Evolutionary conservation across 2,329 filamentous ascomycete species (phyloP).

Genomic region (Cadophora sp.): DNA sequence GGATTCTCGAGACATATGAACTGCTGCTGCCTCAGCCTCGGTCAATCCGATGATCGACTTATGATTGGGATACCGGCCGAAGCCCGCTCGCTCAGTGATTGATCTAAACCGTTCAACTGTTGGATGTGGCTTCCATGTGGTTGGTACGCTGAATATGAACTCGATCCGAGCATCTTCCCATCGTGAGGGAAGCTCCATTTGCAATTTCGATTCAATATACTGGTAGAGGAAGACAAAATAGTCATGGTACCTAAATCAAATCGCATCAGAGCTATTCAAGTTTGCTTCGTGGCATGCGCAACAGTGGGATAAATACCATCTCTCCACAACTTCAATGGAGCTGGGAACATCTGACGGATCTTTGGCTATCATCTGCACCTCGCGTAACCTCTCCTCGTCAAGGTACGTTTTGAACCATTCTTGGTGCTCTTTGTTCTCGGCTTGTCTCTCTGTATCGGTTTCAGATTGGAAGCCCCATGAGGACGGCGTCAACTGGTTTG

Average conservation of each 20-base stretch:
- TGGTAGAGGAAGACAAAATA: conserved; percentile 43
- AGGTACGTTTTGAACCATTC: conserved; percentile 50
- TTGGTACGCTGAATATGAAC: conserved; percentile 52
- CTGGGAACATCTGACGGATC: conserved; percentile 40
- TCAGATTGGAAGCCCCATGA: conserved; percentile 49
- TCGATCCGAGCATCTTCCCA: conserved; percentile 44
- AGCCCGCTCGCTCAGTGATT: conserved; percentile 44
- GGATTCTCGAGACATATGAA: conserved; percentile 52
- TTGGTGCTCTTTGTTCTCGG: conserved; percentile 42
- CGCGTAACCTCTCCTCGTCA: conserved; percentile 41
- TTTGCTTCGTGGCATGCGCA: background rate
- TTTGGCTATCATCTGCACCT: conserved; percentile 28
- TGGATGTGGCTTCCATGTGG: conserved; percentile 48
- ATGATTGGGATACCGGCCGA: conserved; percentile 45
- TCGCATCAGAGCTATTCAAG: background rate
- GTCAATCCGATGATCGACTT: conserved; percentile 54
- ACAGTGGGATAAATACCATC: conserved; percentile 13
- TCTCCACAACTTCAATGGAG: conserved; percentile 30
- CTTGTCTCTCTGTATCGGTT: conserved; percentile 33
- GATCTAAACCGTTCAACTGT: conserved; percentile 47
- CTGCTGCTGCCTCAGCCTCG: conserved; percentile 60
- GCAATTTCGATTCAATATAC: conserved; percentile 43
- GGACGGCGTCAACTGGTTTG: conserved; percentile 24
- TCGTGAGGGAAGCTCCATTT: conserved; percentile 34
- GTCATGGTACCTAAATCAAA: conserved; percentile 36